phyloP scores from a whole-genome alignment of 73 alveolate species.

The Paramecium bursaria region DNA sequence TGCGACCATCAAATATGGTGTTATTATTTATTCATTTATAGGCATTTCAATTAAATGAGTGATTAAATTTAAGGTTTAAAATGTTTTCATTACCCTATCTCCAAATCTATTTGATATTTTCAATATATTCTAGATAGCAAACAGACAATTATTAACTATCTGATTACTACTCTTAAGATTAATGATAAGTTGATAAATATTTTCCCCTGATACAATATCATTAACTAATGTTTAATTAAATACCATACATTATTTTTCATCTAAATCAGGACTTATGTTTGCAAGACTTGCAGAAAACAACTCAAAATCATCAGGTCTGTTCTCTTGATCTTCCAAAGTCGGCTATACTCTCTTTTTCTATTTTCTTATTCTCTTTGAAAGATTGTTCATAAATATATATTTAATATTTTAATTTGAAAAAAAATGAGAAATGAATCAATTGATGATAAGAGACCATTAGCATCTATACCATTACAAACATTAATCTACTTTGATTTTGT shows the following conservation, averaged over 20 bases:
- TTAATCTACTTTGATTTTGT: conserved; percentile 60
- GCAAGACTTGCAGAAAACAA: no score
- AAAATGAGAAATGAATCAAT: not conserved
- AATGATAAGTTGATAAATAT: no score
- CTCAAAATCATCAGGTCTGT: no score
- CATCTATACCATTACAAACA: conserved; percentile 56
- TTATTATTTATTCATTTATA: not conserved
- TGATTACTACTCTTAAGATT: no score
- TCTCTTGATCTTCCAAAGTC: no score
- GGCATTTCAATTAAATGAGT: conserved; percentile 2
- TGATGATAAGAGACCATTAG: conserved; percentile 54
- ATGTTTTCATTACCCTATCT: not conserved
- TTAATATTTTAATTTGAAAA: not conserved
- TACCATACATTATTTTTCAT: no score
- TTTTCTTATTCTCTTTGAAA: no score
- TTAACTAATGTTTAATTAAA: no score
- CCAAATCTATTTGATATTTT: conserved; percentile 30
- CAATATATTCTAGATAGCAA: conserved; percentile 26
- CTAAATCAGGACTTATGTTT: no score
- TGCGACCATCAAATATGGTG: not conserved
- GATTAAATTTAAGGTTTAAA: not conserved
- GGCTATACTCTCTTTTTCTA: no score
- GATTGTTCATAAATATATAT: not conserved
- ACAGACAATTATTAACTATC: not conserved
- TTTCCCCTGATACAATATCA: no score